These are phyloP conservation scores for Anthracocystis walkeri DNA, from an alignment of 1,284 basidiomycete genomes.

Conservation along the genomic window DNA sequence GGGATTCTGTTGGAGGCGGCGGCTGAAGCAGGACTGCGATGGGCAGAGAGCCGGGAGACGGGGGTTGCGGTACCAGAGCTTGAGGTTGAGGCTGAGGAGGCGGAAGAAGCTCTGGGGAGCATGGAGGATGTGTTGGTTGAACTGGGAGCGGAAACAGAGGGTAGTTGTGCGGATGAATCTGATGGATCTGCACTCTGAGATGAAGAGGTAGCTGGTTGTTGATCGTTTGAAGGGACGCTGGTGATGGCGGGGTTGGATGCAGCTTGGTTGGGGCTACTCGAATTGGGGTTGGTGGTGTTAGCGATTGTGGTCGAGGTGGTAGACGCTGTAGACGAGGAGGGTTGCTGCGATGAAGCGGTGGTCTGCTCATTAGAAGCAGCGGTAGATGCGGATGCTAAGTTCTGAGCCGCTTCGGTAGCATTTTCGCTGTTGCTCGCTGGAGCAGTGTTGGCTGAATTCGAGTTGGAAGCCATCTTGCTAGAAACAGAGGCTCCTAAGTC, in stretches of 20 bases:
- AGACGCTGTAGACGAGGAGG: background rate
- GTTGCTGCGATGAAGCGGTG: background rate
- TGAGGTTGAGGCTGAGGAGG: conserved; percentile 18
- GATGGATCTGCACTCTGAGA: background rate
- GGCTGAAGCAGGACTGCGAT: background rate
- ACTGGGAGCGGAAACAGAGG: background rate
- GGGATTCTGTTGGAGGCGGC: conserved; percentile 7
- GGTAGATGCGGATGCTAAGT: background rate
- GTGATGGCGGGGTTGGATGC: background rate
- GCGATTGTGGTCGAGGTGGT: background rate
- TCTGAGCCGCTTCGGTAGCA: background rate
- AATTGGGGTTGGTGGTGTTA: background rate
- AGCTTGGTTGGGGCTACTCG: background rate
- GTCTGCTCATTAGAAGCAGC: background rate
- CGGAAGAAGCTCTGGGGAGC: conserved; percentile 32
- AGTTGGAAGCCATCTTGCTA: background rate
- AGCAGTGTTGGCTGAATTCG: conserved; percentile 2
- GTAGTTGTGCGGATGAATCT: background rate
- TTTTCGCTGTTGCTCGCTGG: background rate
- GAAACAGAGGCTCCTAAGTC: background rate
- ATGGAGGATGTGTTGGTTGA: conserved; percentile 14
- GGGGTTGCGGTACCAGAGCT: conserved; percentile 32
- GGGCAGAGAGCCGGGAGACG: background rate
- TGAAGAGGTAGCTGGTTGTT: background rate
- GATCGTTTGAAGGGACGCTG: background rate